Percentiles rank a stretch among this genome's conserved stretches.
Evolutionary conservation across 148 eudicot genomes (phyloP).

Genomic region (Salicornia ramosissima): DNA sequence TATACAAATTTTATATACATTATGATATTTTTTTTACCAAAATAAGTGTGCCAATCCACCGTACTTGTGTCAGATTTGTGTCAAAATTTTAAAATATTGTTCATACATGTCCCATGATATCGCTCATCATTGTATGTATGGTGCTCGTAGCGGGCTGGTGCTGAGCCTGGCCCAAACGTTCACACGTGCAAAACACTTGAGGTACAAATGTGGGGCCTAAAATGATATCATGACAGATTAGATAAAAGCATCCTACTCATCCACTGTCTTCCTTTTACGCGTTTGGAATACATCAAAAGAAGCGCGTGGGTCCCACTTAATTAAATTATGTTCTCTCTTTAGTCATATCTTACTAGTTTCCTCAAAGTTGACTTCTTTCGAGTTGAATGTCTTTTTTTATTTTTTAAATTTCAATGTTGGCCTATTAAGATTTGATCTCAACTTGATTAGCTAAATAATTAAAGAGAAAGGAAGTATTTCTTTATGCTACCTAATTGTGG

Average conservation of each 20-base stretch:
- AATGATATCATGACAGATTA: constrained; percentile 20
- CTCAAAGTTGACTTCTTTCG: constrained; percentile 32
- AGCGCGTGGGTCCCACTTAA: constrained; percentile 31
- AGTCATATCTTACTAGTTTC: constrained; percentile 20
- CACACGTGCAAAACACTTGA: constrained; percentile 20
- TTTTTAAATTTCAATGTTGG: background rate
- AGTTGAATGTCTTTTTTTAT: too few relatives aligned
- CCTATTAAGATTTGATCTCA: constrained; percentile 10
- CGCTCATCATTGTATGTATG: too few relatives aligned
- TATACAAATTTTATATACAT: too few relatives aligned
- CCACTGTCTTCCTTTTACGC: constrained; percentile 26
- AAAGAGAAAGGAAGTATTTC: too few relatives aligned
- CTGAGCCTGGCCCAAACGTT: too few relatives aligned
- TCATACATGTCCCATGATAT: too few relatives aligned
- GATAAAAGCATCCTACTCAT: constrained; percentile 26
- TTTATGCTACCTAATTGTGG: too few relatives aligned
- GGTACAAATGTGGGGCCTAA: constrained; percentile 9
- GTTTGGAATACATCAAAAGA: constrained; percentile 11
- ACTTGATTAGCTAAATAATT: constrained; percentile 10
- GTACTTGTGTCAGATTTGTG: too few relatives aligned
- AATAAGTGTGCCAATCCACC: too few relatives aligned
- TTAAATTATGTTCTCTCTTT: constrained; percentile 10
- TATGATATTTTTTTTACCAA: too few relatives aligned
- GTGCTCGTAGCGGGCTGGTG: too few relatives aligned
- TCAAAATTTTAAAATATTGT: too few relatives aligned